Evolutionary conservation across 2,329 filamentous ascomycete genomes (phyloP), one percentile per base, ranked within the genome.

Genomic region (Venturia nashicola): DNA sequence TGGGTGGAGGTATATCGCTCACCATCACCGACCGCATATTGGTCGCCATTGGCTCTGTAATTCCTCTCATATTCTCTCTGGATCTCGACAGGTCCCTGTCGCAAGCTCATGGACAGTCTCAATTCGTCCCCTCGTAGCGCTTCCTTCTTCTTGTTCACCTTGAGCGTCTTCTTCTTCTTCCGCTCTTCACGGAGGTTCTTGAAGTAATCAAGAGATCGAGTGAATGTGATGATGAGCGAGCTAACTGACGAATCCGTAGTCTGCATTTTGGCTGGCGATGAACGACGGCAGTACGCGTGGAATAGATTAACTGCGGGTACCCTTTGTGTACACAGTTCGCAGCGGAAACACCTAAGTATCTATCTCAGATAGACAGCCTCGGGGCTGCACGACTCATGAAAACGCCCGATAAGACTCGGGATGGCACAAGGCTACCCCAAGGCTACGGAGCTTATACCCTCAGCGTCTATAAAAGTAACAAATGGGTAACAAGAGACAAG

Each of bases 11-110:
- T 20, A 34, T 34, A 46, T 34, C 20, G 70, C 75, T 71, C 68
- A 79, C 78, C 70, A 69, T 80, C 78, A 63, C 78, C 78, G 39
- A 73, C 70, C 8, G 75, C 77, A 65, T 77, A 78, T 6, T 68
- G 66, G 57, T 75, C 71, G 18, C 76, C 76, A 62, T 71, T 72
- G 61, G 70, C 68, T 59, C 70, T 68, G 61, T 76, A 72, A 67
- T 74, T 74, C 42, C 69, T 68, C 63, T 74, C 72, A 68, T 79
- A 80, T 62, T 73, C 74, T n/a, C 72, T 69, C 9, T 73, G 72
- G 27, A 80, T 73, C 54, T 79, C 77, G 65, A 73, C 68, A 2
- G 77, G 75, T 1, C 77, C 77, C 68, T 69, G 70, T 64, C 72
- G 70, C 61, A 80, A 69, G 23, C 75, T 77, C 43, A 72, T 74